Conservation (phyloP, 2,329 filamentous ascomycete species). For the Penicillium capsulatum region DNA sequence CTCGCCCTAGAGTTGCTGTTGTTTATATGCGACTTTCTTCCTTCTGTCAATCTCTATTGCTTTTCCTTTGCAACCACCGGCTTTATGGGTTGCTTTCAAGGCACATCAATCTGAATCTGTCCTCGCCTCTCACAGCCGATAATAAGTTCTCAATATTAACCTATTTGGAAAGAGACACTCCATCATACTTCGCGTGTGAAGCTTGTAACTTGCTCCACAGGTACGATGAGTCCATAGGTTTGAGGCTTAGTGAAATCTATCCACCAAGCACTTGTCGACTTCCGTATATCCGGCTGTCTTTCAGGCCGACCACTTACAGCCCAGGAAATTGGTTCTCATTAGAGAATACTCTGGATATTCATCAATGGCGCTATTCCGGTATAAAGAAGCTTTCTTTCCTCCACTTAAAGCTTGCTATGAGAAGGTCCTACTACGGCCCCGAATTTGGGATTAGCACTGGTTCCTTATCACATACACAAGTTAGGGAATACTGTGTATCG, state of each 20-base stretch:
- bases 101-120: too few relatives aligned
- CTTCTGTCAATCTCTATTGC: background rate
- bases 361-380: background rate
- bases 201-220: background rate
- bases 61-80: background rate
- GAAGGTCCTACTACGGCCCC: background rate
- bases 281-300: background rate
- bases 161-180: background rate
- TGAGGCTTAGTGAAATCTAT: too few relatives aligned
- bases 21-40: slow-evolving; percentile 1
- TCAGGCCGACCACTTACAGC: too few relatives aligned
- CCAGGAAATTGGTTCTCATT: background rate
- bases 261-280: background rate
- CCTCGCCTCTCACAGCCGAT: background rate
- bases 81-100: background rate
- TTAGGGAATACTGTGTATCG: background rate
- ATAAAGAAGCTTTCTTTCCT: background rate
- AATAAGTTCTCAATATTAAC: background rate
- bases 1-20: background rate
- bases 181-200: background rate
- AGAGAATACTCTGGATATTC: too few relatives aligned
- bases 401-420: slow-evolving; percentile 3
- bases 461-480: background rate
- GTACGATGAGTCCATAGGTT: slow-evolving; percentile 1
- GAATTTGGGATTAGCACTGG: slow-evolving; percentile 1